Conservation (phyloP, 176 grass and related monocot genomes). For the Calamus simplicifolius region DNA sequence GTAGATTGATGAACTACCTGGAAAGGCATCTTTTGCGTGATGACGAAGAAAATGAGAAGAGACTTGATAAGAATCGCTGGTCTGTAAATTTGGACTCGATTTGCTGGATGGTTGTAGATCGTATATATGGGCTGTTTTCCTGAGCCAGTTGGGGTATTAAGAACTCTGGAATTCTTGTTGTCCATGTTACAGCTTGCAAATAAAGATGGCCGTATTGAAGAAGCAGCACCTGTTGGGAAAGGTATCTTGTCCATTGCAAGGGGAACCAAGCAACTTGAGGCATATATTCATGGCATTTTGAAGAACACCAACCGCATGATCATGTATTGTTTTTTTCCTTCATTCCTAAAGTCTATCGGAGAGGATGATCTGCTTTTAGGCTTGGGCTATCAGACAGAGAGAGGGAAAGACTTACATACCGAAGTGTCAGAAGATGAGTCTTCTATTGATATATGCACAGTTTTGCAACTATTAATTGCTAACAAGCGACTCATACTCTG, state of each 20-base stretch:
- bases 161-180: conserved; percentile 80
- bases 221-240: conserved; percentile 74
- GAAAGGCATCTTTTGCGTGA: conserved; percentile 90
- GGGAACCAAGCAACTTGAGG: conserved; percentile 77
- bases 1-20: conserved; percentile 97
- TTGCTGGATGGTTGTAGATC: conserved; percentile 94
- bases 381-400: conserved; percentile 72
- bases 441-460: conserved; percentile 74
- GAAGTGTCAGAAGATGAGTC: conserved; percentile 56
- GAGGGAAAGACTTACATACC: conserved; percentile 40
- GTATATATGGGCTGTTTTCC: conserved; percentile 96
- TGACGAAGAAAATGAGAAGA: conserved; percentile 89
- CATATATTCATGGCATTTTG: conserved; percentile 93
- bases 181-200: conserved; percentile 97
- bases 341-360: conserved; percentile 72
- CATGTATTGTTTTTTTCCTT: conserved; percentile 98
- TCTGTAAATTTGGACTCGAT: conserved; percentile 86
- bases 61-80: conserved; percentile 94
- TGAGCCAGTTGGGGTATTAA: conserved; percentile 74
- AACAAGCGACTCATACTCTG: conserved; percentile 92
- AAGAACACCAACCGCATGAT: conserved; percentile 96
- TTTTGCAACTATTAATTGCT: conserved; percentile 85
- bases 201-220: conserved; percentile 95
- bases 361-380: conserved; percentile 76
- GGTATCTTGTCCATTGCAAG: conserved; percentile 93